These are phyloP conservation scores for Colletotrichum costaricense DNA, from an alignment of 2,329 filamentous ascomycete genomes.

Conservation along the genomic window DNA sequence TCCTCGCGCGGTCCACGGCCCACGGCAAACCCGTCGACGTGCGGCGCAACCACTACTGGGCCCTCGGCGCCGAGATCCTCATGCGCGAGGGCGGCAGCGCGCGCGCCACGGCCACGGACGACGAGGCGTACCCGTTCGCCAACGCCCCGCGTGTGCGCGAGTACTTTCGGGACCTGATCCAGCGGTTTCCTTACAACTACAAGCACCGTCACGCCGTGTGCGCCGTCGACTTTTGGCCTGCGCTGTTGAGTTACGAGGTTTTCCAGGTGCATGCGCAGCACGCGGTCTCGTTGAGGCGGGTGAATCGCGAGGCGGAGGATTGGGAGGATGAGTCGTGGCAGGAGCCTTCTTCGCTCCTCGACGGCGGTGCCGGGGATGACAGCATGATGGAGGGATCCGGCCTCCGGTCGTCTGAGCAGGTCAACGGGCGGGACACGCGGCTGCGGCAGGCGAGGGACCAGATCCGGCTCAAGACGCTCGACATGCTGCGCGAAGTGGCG, in stretches of 20 bases:
- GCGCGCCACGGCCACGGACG: constrained; percentile 21
- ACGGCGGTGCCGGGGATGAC: constrained; percentile 35
- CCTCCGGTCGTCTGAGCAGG: constrained; percentile 24
- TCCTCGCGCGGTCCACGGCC: constrained; percentile 66
- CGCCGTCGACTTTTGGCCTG: constrained; percentile 83
- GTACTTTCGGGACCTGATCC: constrained; percentile 83
- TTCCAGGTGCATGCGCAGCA: constrained; percentile 77
- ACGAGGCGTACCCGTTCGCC: constrained; percentile 43
- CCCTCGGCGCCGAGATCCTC: constrained; percentile 85
- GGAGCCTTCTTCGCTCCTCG: constrained; percentile 23
- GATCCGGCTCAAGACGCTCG: constrained; percentile 63
- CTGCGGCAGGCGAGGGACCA: constrained; percentile 49
- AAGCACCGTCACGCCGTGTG: constrained; percentile 68
- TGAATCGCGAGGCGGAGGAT: constrained; percentile 47
- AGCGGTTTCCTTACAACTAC: constrained; percentile 79
- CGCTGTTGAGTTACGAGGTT: constrained; percentile 84
- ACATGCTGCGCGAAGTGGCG: constrained; percentile 71
- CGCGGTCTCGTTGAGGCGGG: constrained; percentile 52
- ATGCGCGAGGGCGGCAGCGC: constrained; percentile 66
- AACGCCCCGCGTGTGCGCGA: constrained; percentile 58
- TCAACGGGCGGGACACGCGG: constrained; percentile 35
- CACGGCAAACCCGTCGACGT: constrained; percentile 72
- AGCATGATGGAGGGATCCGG: constrained; percentile 39
- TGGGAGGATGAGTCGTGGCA: constrained; percentile 40
- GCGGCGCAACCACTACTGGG: constrained; percentile 79